A percentile compares a stretch with the other conserved stretches of the same genome.
Conservation (phyloP, 768 basidiomycete genomes). For the Leccinellum luteum region DNA sequence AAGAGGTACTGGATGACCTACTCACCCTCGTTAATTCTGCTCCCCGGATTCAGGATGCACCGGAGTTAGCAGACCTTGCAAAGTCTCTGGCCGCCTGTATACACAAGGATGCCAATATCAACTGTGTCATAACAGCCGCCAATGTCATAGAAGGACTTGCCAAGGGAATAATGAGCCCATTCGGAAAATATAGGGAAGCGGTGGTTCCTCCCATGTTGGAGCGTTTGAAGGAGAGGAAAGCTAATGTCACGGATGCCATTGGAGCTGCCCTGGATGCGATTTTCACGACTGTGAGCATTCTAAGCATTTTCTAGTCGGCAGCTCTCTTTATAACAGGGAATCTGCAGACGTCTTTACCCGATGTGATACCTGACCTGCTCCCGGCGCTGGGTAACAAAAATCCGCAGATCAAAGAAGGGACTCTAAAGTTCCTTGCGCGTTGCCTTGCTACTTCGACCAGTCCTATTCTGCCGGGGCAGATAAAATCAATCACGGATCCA, state of each 20-base stretch:
- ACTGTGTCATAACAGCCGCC: slow-evolving; percentile 89
- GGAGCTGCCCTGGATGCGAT: slow-evolving; percentile 87
- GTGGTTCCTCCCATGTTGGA: slow-evolving; percentile 81
- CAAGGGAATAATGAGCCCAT: slow-evolving; percentile 71
- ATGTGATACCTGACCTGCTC: slow-evolving; percentile 81
- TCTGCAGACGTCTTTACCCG: slow-evolving; percentile 68
- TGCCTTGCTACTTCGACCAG: slow-evolving; percentile 68
- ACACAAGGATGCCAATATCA: slow-evolving; percentile 89
- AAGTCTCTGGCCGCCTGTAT: slow-evolving; percentile 78
- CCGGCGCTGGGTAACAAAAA: slow-evolving; percentile 84
- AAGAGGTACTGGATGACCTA: slow-evolving; percentile 86
- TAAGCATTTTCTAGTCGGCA: slow-evolving; percentile 1
- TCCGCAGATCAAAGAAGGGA: slow-evolving; percentile 94
- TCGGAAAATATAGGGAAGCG: slow-evolving; percentile 69
- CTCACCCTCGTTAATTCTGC: slow-evolving; percentile 64
- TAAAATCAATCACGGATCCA: slow-evolving; percentile 79
- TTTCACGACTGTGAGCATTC: slow-evolving; percentile 67
- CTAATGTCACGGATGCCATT: slow-evolving; percentile 84
- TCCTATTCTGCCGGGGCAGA: slow-evolving; percentile 69
- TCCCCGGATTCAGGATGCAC: slow-evolving; percentile 75
- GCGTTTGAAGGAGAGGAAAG: slow-evolving; percentile 91
- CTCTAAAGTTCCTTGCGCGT: slow-evolving; percentile 81
- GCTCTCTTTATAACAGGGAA: background rate
- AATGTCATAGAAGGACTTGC: slow-evolving; percentile 83
- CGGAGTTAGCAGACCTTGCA: slow-evolving; percentile 73